Conservation (phyloP, 2,329 filamentous ascomycete genomes). For the Xylariaceae sp. region DNA sequence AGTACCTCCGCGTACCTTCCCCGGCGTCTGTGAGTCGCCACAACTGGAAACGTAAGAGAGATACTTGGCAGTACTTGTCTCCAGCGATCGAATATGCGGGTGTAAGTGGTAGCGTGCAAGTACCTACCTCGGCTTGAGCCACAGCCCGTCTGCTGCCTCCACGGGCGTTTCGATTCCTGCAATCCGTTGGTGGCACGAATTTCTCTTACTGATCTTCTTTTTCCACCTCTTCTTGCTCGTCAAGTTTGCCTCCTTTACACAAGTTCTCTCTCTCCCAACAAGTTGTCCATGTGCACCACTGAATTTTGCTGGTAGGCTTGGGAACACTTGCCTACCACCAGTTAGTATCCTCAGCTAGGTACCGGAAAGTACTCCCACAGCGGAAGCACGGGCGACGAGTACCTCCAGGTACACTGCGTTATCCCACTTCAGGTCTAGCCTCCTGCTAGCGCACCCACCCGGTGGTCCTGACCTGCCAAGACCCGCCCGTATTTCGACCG, state of each 20-base stretch:
- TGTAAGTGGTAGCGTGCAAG: no score
- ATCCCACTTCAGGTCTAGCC: neutral
- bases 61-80: neutral
- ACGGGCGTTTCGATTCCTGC: no score
- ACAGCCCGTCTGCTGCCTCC: no score
- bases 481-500: conserved; percentile 19
- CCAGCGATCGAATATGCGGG: no score
- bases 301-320: neutral
- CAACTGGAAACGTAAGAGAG: neutral
- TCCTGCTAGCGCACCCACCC: neutral
- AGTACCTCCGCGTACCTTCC: neutral
- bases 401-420: neutral
- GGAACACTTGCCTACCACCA: neutral
- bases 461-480: conserved; percentile 10
- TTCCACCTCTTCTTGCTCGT: neutral
- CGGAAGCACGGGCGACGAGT: neutral
- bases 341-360: neutral
- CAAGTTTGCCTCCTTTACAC: neutral
- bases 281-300: neutral
- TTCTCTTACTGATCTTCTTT: neutral
- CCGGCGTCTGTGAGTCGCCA: neutral
- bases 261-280: neutral
- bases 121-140: no score
- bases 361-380: neutral
- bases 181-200: neutral